Conservation (phyloP, 164 flowering plant species). For the Nymphaea thermarum region DNA sequence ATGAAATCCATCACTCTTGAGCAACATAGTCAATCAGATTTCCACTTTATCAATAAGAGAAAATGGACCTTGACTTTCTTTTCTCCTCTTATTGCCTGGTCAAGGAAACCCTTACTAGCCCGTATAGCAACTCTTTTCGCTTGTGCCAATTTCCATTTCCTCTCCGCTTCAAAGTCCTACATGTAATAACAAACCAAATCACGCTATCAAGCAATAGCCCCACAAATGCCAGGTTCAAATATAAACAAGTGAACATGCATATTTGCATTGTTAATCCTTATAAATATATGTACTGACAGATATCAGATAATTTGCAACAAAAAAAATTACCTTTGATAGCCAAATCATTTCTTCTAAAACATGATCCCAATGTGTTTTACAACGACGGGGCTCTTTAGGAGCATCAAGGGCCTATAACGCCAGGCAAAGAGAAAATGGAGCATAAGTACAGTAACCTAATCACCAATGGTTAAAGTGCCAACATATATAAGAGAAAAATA, state of each 20-base stretch:
- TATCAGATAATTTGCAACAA: neutral
- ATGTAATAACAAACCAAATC: constrained; percentile 8
- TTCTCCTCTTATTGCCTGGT: constrained; percentile 94
- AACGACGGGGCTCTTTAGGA: constrained; percentile 84
- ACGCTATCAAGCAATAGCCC: neutral
- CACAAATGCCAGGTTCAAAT: neutral
- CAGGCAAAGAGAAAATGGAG: neutral
- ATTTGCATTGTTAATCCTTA: too few relatives aligned
- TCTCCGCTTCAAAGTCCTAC: constrained; percentile 97
- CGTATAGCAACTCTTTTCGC: constrained; percentile 90
- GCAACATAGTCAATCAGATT: too few relatives aligned
- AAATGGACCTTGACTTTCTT: constrained; percentile 75
- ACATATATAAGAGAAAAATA: neutral
- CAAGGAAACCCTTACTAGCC: constrained; percentile 89
- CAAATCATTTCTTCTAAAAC: constrained; percentile 97
- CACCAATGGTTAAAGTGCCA: neutral
- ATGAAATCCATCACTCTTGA: too few relatives aligned
- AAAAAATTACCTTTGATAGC: constrained; percentile 67
- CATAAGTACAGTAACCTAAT: neutral
- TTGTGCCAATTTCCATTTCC: constrained; percentile 89
- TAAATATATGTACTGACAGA: too few relatives aligned
- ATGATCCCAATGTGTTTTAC: constrained; percentile 98
- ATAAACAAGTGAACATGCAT: neutral
- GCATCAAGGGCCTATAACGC: constrained; percentile 72
- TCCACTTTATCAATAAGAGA: too few relatives aligned